Evolutionary conservation across 257 asterid genomes (phyloP).

Genomic region (Ballota nigra): DNA sequence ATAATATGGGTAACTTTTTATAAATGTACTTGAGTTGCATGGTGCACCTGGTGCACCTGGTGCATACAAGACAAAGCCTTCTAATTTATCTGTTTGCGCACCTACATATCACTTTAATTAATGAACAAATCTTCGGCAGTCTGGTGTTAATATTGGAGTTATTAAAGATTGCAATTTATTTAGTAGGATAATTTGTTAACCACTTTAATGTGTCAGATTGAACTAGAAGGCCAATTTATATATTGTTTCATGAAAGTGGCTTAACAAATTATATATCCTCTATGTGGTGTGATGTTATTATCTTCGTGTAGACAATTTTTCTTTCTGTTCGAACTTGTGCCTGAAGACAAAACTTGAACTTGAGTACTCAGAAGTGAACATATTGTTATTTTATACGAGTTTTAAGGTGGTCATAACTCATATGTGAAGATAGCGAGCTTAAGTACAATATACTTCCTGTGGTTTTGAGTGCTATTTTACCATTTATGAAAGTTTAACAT

Average conservation of each 20-base stretch:
- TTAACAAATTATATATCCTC: background rate
- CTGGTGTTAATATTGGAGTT: background rate
- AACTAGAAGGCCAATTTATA: background rate
- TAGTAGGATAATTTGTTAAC: background rate
- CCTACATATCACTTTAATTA: conserved; percentile 5
- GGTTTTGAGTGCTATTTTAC: background rate
- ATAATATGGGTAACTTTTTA: too few species aligned
- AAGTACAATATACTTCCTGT: background rate
- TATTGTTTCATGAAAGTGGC: too few species aligned
- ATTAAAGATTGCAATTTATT: background rate
- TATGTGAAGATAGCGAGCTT: background rate
- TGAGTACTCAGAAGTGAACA: background rate
- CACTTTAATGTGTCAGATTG: background rate
- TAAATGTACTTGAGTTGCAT: too few species aligned
- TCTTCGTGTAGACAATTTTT: conserved; percentile 3
- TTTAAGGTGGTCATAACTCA: background rate
- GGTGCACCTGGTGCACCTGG: too few species aligned
- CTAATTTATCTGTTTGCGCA: conserved; percentile 11
- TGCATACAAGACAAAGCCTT: too few species aligned
- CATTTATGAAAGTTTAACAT: background rate
- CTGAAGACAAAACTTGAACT: background rate
- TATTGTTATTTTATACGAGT: background rate
- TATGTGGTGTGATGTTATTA: background rate
- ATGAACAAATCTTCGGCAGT: background rate
- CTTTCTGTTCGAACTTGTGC: background rate